Evolutionary conservation across 2,329 filamentous ascomycete genomes (phyloP).

Genomic region (Fusarium gaditjirri): DNA sequence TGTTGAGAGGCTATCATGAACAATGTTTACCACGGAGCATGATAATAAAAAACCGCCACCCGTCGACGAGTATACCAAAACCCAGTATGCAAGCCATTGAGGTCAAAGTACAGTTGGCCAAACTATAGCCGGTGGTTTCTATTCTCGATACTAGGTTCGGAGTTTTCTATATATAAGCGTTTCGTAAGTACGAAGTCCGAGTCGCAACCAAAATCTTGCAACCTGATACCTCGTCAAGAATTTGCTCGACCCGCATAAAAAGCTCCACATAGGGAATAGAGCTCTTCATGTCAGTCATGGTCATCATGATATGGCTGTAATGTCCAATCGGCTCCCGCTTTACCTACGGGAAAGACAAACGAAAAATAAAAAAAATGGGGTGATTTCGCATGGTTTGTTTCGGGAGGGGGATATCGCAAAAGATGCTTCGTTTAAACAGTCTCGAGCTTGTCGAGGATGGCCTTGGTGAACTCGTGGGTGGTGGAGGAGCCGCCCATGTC

Average conservation of each 20-base stretch:
- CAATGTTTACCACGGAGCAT: not conserved
- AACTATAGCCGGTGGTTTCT: not conserved
- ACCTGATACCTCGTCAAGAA: constrained; percentile 21
- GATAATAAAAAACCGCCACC: not conserved
- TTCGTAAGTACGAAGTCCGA: constrained; percentile 28
- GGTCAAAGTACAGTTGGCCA: not conserved
- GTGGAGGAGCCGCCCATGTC: constrained; percentile 94
- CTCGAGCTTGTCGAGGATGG: constrained; percentile 97
- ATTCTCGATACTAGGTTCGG: not conserved
- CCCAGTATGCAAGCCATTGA: not conserved
- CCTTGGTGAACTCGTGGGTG: constrained; percentile 94
- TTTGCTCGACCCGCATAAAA: constrained; percentile 14
- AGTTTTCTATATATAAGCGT: constrained; percentile 4
- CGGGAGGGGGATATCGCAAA: constrained; percentile 39
- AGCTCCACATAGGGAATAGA: constrained; percentile 19
- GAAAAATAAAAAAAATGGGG: constrained; percentile 24
- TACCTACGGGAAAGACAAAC: constrained; percentile 15
- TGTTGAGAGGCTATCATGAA: constrained; percentile 1
- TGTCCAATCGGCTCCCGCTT: constrained; percentile 12
- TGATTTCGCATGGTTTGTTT: constrained; percentile 31
- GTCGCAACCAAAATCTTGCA: constrained; percentile 11
- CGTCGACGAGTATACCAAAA: not conserved
- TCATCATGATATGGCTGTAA: constrained; percentile 18
- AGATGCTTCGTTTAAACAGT: constrained; percentile 61
- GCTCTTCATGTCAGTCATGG: constrained; percentile 12